These are phyloP conservation scores for Coffea eugenioides DNA, from an alignment of 257 asterid genomes.

Conservation along the genomic window DNA sequence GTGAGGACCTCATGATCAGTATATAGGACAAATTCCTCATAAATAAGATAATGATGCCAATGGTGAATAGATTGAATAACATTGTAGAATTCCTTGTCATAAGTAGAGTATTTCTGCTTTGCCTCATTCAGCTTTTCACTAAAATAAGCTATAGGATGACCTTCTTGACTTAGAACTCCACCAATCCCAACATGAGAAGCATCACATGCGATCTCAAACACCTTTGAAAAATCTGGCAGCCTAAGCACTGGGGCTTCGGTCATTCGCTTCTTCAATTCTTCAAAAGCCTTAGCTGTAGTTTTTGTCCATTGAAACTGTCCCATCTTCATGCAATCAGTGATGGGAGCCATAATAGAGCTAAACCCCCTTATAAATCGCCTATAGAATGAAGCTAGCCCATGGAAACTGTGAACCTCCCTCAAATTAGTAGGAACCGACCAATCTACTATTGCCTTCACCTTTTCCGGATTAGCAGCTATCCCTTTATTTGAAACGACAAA, in stretches of 20 bases:
- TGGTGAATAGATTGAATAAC: neutral
- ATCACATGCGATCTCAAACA: constrained; percentile 17
- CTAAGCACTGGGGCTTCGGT: neutral
- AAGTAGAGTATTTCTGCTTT: neutral
- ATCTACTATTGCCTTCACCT: neutral
- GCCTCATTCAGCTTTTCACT: constrained; percentile 3
- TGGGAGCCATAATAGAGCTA: neutral
- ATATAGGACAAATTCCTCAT: neutral
- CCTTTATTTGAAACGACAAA: neutral
- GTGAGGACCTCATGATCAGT: neutral
- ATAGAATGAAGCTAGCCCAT: neutral
- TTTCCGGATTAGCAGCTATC: neutral
- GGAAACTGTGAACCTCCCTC: neutral
- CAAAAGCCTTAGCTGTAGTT: neutral
- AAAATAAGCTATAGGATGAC: constrained; percentile 1
- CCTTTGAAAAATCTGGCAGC: neutral
- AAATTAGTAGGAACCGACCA: neutral
- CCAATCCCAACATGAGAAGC: constrained; percentile 4
- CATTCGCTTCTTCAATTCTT: neutral
- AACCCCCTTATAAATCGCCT: neutral
- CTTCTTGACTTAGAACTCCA: constrained; percentile 9
- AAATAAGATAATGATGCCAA: neutral
- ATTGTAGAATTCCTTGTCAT: too few relatives aligned
- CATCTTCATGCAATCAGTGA: neutral
- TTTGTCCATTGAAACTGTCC: neutral